Evolutionary conservation across 345 rosid species (phyloP), one percentile per base, ranked within the genome.

Genomic region (Stellera chamaejasme): DNA sequence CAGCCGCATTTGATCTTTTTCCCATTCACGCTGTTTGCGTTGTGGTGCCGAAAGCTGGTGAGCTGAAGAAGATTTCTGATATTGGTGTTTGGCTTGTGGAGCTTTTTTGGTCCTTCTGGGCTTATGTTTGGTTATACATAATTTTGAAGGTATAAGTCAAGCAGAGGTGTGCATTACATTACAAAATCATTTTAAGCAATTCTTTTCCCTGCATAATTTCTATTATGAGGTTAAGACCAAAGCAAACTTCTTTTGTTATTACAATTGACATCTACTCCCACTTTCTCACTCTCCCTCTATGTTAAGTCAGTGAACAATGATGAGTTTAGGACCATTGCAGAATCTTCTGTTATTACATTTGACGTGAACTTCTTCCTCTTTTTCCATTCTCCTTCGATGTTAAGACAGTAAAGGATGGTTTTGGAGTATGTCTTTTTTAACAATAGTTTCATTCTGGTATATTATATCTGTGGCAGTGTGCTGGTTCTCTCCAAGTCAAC

Each of bases 21-120:
- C 98, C 98, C 13, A 92, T 88, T 66, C 96, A 85, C 54, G 96
- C 98, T 66, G 95, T 92, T 47, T 92, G 98, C 77, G 98, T 92
- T 46, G 59, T 92, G 43, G 90, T 85, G 74, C 98, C 98, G 10
- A 88, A 92, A 65, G 93, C 93, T 56, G 98, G 96, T 67, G 96
- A 88, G 71, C 50, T 85, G 72, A 92, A 92, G 62, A 92, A 92
- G 73, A 92, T 92, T 69, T 78, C 96, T n/a, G 98, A 92, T 62
- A 50, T 88, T 10, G 96, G 98, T 14, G 95, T 92, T 61, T 92
- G 98, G 98, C 69, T 85, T 13, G 95, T 88, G 61, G 96, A 88
- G 82, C 87, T 92, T 27, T 79, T 88, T 61, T 92, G 98, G 98
- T 92, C 98, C 55, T 85, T 92, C 60, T 92, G 96, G 96, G 96